Base-by-base conservation (phyloP, 441 rosid species). In the Bocquillonia castaneifolia region DNA sequence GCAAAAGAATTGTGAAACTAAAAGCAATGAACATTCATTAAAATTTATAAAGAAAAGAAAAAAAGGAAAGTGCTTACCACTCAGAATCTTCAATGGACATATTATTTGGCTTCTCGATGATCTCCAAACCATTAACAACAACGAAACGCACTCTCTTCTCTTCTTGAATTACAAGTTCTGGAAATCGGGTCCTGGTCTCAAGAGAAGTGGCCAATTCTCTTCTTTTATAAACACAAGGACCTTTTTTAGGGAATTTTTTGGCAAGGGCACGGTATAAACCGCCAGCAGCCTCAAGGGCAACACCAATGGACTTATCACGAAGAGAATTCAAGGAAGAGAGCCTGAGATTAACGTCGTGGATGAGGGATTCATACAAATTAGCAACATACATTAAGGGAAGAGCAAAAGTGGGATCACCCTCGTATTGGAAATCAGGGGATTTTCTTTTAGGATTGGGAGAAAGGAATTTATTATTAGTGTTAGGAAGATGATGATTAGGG, bases 111-210 rank as follows among this genome's bases (percentile, higher is more conserved):
- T 85, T 91, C 81, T 93, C 97, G 22, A 89, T 84, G 56, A 93
- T 88, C 80, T 85, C 93, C 79, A 93, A 83, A 64, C 99, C 99
- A 82, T 89, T 93, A 23, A 93, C 89, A 73, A 93, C 96, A 32
- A 93, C 97, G 75, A 93, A 93, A 25, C 95, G 95, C 76, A 93
- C 93, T 73, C 95, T 81, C 80, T 91, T 93, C 83, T 88, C 99
- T 79, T 89, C 98, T 45, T 91, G 97, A 80, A 89, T 86, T 26
- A 91, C 99, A 75, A 93, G 78, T 78, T 93, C 97, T 26, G 99
- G 97, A 79, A 91, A 93, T 57, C 92, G 82, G 44, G 93, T 84
- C 72, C 96, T 86, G 65, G 96, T 93, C 83, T 91, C 97, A 62
- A 85, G 78, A 60, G 97, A 93, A 72, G 99, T 91, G 58, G 97